These are phyloP conservation scores for Arxiozyma slooffiae DNA, from an alignment of 1,139 yeast species.

Conservation along the genomic window DNA sequence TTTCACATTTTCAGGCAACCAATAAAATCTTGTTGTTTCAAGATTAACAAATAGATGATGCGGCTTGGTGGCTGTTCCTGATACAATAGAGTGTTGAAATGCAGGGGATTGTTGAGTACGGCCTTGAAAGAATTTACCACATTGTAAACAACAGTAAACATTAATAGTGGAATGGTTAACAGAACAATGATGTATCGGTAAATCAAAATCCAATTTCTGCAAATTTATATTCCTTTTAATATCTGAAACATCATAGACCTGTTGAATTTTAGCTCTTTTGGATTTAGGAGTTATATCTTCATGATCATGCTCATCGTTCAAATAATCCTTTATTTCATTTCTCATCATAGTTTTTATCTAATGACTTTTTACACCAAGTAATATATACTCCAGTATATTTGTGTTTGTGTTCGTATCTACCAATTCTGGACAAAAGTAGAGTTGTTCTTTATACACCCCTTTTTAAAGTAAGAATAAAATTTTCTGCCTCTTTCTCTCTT, in stretches of 20 bases:
- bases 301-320: not conserved
- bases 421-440: no score
- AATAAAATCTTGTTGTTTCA: slow-evolving; percentile 39
- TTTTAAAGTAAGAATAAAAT: no score
- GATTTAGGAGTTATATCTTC: not conserved
- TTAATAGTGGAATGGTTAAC: slow-evolving; percentile 51
- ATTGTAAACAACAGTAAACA: slow-evolving; percentile 61
- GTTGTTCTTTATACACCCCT: no score
- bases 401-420: no score
- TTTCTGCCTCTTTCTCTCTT: no score
- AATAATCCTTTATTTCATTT: not conserved
- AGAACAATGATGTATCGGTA: slow-evolving; percentile 56
- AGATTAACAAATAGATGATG: slow-evolving; percentile 60
- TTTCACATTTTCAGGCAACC: slow-evolving; percentile 45
- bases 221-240: slow-evolving; percentile 30
- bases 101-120: slow-evolving; percentile 56
- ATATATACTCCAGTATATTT: no score
- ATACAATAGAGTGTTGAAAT: slow-evolving; percentile 47
- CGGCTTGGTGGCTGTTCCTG: slow-evolving; percentile 31
- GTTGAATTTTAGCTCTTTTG: not conserved
- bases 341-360: no score
- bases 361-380: no score
- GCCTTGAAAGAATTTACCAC: slow-evolving; percentile 71
- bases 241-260: not conserved
- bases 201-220: slow-evolving; percentile 55